Conservation (phyloP, 306 rosid genomes). For the Oxytropis ochrocephala region DNA sequence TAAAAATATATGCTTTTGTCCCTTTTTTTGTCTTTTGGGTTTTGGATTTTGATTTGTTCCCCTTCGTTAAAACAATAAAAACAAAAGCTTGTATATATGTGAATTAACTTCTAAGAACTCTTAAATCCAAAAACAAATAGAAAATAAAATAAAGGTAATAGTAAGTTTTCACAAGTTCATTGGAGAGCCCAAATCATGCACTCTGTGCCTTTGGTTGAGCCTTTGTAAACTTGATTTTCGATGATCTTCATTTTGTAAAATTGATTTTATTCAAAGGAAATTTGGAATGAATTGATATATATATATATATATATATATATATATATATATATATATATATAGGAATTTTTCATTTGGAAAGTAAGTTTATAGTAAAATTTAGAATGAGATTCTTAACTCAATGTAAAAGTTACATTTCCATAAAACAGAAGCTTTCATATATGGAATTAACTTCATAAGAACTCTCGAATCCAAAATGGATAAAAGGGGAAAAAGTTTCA, state of each 20-base stretch:
- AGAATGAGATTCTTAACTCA: background rate
- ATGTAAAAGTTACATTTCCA: background rate
- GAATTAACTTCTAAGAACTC: background rate
- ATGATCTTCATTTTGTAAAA: background rate
- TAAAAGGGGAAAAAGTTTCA: no score
- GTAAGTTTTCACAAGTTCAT: background rate
- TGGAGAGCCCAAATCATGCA: background rate
- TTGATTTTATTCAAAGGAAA: background rate
- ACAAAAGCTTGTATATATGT: background rate
- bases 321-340: background rate
- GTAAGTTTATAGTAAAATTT: background rate
- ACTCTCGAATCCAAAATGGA: background rate
- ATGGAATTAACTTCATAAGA: background rate
- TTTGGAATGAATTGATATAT: background rate
- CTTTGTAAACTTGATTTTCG: background rate
- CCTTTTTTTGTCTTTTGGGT: background rate
- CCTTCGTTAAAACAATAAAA: background rate
- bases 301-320: background rate
- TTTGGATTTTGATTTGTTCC: background rate
- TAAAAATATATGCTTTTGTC: background rate
- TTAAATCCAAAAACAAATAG: background rate
- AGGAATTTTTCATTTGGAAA: background rate
- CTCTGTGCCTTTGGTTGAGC: background rate
- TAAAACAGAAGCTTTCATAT: background rate
- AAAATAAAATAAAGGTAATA: background rate